phyloP scores from a whole-genome alignment of 1,284 basidiomycete species.

The Veloporphyrellus conicus region DNA sequence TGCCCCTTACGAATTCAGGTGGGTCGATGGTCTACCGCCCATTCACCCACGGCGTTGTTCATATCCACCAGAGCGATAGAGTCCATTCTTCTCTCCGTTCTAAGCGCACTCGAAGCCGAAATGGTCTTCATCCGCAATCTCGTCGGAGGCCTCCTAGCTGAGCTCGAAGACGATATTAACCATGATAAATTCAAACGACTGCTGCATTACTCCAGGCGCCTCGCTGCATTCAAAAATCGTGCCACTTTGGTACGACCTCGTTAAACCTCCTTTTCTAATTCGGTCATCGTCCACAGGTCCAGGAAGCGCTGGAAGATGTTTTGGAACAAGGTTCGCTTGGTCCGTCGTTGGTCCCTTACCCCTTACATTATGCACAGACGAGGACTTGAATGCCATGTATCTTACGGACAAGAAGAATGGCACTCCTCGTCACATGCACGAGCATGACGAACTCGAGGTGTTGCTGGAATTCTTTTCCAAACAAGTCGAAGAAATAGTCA shows the following conservation, averaged over 20 bases:
- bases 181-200: conserved; percentile 87
- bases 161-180: conserved; percentile 90
- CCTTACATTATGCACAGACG: conserved; percentile 52
- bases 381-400: conserved; percentile 91
- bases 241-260: conserved; percentile 63
- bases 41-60: conserved; percentile 5
- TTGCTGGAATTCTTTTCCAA: conserved; percentile 92
- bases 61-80: conserved; percentile 70
- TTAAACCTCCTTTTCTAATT: conserved; percentile 1
- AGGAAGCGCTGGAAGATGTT: conserved; percentile 85
- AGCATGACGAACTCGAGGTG: conserved; percentile 92
- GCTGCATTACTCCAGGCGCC: conserved; percentile 82
- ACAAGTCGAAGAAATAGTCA: conserved; percentile 94
- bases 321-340: conserved; percentile 69
- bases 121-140: conserved; percentile 87
- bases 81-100: conserved; percentile 81
- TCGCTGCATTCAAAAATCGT: conserved; percentile 84
- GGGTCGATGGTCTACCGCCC: conserved; percentile 20
- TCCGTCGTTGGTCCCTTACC: neutral
- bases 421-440: conserved; percentile 53
- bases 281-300: conserved; percentile 52
- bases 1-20: conserved; percentile 89
- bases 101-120: conserved; percentile 88
- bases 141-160: conserved; percentile 82
- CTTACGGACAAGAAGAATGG: conserved; percentile 74